Evolutionary conservation across 805 yeast species (phyloP).

Genomic region (Teunomyces panamensis): DNA sequence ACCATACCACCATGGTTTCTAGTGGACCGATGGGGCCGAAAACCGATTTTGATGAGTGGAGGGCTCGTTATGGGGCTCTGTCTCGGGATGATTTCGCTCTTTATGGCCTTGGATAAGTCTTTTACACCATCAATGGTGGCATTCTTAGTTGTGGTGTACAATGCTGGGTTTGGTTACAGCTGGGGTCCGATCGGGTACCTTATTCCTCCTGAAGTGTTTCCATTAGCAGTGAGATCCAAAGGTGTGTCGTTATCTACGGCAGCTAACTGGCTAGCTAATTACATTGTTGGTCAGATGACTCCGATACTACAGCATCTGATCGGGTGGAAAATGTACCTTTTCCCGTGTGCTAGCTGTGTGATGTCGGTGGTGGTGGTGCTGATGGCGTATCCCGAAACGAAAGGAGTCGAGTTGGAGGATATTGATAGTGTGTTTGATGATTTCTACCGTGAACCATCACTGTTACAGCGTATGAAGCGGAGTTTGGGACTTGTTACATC

Average conservation of each 20-base stretch:
- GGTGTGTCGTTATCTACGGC: slow-evolving; percentile 46
- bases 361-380: slow-evolving; percentile 33
- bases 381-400: slow-evolving; percentile 42
- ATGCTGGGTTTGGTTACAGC: slow-evolving; percentile 43
- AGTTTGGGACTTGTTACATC: background rate
- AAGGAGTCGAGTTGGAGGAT: slow-evolving; percentile 43
- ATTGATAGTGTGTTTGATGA: slow-evolving; percentile 38
- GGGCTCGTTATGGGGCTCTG: slow-evolving; percentile 39
- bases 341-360: slow-evolving; percentile 39
- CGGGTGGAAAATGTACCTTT: slow-evolving; percentile 40
- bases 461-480: slow-evolving; percentile 7
- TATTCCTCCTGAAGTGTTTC: slow-evolving; percentile 44
- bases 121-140: slow-evolving; percentile 41
- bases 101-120: slow-evolving; percentile 29
- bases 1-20: slow-evolving; percentile 47
- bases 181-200: slow-evolving; percentile 48
- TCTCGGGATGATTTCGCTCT: slow-evolving; percentile 29
- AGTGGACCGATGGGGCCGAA: slow-evolving; percentile 46
- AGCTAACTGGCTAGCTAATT: slow-evolving; percentile 45
- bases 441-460: slow-evolving; percentile 22
- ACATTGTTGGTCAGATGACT: slow-evolving; percentile 44
- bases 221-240: slow-evolving; percentile 40
- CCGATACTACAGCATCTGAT: slow-evolving; percentile 39
- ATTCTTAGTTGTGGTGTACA: slow-evolving; percentile 38
- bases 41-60: slow-evolving; percentile 42